phyloP scores from a whole-genome alignment of 306 rosid species.

The Glycine latifolia region DNA sequence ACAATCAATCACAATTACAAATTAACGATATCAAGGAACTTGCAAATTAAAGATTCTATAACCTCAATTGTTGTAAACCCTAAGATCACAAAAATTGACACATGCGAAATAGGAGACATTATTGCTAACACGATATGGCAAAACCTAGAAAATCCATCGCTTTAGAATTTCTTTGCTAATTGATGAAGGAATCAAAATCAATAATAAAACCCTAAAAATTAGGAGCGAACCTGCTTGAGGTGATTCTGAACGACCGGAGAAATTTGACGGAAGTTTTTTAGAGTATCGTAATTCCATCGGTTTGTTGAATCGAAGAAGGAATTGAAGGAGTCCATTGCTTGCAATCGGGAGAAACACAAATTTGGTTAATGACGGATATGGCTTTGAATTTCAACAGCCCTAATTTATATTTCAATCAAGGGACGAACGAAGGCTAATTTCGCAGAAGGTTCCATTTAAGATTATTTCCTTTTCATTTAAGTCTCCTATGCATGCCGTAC shows the following conservation, averaged over 20 bases:
- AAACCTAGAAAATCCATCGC: neutral
- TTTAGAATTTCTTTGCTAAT: neutral
- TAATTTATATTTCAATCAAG: neutral
- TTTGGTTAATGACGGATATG: neutral
- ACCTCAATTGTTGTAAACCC: neutral
- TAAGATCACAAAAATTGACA: neutral
- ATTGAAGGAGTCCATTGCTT: conserved; percentile 68
- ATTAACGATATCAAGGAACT: neutral
- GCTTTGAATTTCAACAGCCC: neutral
- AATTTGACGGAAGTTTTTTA: conserved; percentile 79
- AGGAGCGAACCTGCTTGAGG: conserved; percentile 58
- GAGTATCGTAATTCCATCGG: conserved; percentile 80
- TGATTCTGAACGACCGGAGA: conserved; percentile 82
- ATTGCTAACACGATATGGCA: neutral
- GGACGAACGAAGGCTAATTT: neutral
- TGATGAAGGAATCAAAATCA: neutral
- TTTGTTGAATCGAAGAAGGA: conserved; percentile 73
- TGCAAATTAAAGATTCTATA: neutral
- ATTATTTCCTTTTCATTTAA: neutral
- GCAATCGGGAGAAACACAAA: neutral
- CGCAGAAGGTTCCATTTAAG: conserved; percentile 12
- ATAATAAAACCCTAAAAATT: neutral
- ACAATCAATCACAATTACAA: conserved; percentile 27
- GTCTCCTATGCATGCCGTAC: neutral
- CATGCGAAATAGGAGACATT: neutral